These are phyloP conservation scores for Zymoseptoria pseudotritici DNA, from an alignment of 2,329 filamentous ascomycete species.

Conservation along the genomic window DNA sequence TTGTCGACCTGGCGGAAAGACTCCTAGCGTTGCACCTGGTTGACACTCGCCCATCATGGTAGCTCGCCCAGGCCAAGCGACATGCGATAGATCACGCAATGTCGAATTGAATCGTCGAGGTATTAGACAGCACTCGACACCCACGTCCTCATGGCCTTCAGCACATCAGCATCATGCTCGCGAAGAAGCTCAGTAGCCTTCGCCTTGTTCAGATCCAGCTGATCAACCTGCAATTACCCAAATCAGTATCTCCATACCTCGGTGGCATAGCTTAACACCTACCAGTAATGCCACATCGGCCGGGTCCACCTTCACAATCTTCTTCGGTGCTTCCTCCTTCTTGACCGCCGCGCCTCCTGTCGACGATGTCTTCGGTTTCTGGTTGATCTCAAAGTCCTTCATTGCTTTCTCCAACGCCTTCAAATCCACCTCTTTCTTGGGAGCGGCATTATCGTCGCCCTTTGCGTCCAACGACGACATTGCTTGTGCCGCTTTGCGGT, in stretches of 20 bases:
- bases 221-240: slow-evolving; percentile 48
- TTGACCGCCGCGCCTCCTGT: slow-evolving; percentile 14
- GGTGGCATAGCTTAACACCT: slow-evolving; percentile 25
- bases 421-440: slow-evolving; percentile 56
- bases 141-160: slow-evolving; percentile 60
- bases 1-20: neutral
- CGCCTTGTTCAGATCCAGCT: slow-evolving; percentile 62
- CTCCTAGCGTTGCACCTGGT: neutral
- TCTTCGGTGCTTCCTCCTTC: slow-evolving; percentile 31
- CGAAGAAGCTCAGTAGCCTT: slow-evolving; percentile 71
- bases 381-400: slow-evolving; percentile 47
- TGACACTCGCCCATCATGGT: neutral
- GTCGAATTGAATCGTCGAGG: neutral
- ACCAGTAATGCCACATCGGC: slow-evolving; percentile 65
- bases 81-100: neutral
- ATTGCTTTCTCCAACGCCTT: slow-evolving; percentile 67
- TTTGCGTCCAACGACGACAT: slow-evolving; percentile 61
- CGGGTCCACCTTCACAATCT: slow-evolving; percentile 62
- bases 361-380: slow-evolving; percentile 38
- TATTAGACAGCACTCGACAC: slow-evolving; percentile 25
- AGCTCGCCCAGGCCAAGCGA: neutral
- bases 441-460: slow-evolving; percentile 38
- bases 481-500: slow-evolving; percentile 68
- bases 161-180: slow-evolving; percentile 61
- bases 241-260: neutral